Conservation (phyloP, 768 basidiomycete species). For the Crepidotus variabilis region DNA sequence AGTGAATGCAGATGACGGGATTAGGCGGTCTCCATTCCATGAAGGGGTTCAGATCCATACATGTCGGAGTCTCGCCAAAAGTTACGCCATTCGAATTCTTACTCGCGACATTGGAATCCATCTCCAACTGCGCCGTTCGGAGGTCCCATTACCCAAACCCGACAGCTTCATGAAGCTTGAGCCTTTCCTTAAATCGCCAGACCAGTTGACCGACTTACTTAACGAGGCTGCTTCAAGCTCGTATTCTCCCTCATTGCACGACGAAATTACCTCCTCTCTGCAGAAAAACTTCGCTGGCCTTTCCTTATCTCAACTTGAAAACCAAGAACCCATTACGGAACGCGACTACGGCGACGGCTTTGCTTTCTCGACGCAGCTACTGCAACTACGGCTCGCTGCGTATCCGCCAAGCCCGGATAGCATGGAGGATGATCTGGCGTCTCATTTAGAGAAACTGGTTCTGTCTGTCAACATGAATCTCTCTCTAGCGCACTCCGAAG, state of each 20-base stretch:
- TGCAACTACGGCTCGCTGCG: conserved; percentile 58
- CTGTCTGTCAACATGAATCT: conserved; percentile 83
- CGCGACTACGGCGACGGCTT: conserved; percentile 82
- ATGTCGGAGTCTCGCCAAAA: conserved; percentile 68
- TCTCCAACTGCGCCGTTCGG: conserved; percentile 34
- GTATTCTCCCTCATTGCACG: conserved; percentile 72
- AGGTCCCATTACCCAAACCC: conserved; percentile 43
- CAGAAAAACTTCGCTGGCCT: conserved; percentile 54
- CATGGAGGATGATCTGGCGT: conserved; percentile 34
- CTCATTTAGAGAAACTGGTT: conserved; percentile 54
- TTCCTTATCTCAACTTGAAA: conserved; percentile 59
- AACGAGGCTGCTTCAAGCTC: conserved; percentile 66
- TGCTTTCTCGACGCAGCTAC: conserved; percentile 58
- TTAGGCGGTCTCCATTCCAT: conserved; percentile 51
- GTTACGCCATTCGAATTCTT: conserved; percentile 71
- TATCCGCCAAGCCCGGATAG: conserved; percentile 36
- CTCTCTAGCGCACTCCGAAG: conserved; percentile 79
- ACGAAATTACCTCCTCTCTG: conserved; percentile 49
- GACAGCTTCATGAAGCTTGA: conserved; percentile 58
- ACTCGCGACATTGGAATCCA: conserved; percentile 72
- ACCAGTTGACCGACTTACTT: conserved; percentile 62
- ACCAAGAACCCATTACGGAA: conserved; percentile 56
- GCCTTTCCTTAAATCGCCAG: conserved; percentile 53
- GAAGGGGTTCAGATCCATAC: conserved; percentile 59
- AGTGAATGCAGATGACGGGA: conserved; percentile 45